phyloP scores from a whole-genome alignment of 2,329 filamentous ascomycete genomes.

The Xylaria polymorpha region DNA sequence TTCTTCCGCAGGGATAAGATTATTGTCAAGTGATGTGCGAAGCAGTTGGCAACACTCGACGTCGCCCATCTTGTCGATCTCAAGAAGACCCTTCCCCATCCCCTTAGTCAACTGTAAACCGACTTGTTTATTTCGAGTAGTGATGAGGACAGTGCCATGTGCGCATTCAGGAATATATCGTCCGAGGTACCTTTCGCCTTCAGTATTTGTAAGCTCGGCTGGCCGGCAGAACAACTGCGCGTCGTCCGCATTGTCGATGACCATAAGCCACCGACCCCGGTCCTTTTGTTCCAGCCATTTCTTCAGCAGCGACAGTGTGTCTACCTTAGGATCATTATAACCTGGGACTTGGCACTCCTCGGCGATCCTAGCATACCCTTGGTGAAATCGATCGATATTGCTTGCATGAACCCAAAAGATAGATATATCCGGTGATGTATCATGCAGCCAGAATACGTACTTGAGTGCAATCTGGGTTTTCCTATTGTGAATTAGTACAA shows the following conservation, averaged over 20 bases:
- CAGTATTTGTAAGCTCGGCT: not conserved
- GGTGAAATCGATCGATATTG: constrained; percentile 47
- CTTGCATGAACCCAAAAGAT: constrained; percentile 53
- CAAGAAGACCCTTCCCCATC: constrained; percentile 33
- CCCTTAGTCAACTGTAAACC: constrained; percentile 45
- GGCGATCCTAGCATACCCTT: constrained; percentile 46
- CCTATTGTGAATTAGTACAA: constrained; percentile 37
- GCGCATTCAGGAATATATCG: constrained; percentile 48
- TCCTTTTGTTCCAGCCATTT: constrained; percentile 46
- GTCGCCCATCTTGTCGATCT: constrained; percentile 48
- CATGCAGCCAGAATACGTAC: constrained; percentile 43
- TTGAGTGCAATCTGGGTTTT: constrained; percentile 52
- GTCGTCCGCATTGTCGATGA: constrained; percentile 41
- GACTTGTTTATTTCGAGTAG: constrained; percentile 51
- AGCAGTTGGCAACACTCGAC: constrained; percentile 47
- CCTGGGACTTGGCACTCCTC: constrained; percentile 43
- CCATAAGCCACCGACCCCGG: constrained; percentile 39
- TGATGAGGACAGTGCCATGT: constrained; percentile 50
- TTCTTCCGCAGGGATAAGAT: not conserved
- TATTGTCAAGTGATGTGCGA: not conserved
- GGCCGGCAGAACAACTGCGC: constrained; percentile 33
- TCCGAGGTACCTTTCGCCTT: not conserved
- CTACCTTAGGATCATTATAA: constrained; percentile 12
- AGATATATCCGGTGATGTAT: constrained; percentile 41
- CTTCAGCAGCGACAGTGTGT: constrained; percentile 46